Evolutionary conservation across 2,329 filamentous ascomycete species (phyloP).

Genomic region (Pochonia chlamydosporia): DNA sequence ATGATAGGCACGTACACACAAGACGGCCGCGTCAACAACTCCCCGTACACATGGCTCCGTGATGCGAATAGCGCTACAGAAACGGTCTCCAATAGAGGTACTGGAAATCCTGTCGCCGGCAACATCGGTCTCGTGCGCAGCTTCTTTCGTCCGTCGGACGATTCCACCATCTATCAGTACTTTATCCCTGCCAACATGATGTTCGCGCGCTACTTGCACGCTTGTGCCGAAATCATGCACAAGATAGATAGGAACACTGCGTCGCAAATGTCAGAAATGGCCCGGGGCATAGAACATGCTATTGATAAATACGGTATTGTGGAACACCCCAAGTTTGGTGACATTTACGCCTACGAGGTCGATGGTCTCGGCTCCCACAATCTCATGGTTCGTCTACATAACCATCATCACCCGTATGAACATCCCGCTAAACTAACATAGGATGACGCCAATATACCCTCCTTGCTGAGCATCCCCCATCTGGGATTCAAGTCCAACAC

Average conservation of each 20-base stretch:
- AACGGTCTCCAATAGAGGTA: constrained; percentile 69
- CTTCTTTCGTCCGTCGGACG: constrained; percentile 86
- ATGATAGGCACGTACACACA: constrained; percentile 66
- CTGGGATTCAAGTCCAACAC: constrained; percentile 53
- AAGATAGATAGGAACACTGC: constrained; percentile 45
- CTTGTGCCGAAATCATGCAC: constrained; percentile 40
- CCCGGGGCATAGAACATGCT: constrained; percentile 50
- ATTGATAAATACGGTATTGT: constrained; percentile 66
- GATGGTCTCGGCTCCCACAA: constrained; percentile 59
- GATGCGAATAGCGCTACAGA: constrained; percentile 70
- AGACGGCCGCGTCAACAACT: constrained; percentile 47
- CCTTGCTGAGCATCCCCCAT: constrained; percentile 55
- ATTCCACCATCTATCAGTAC: constrained; percentile 78
- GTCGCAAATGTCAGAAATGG: constrained; percentile 53
- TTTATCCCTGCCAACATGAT: constrained; percentile 89
- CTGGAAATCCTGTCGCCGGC: constrained; percentile 73
- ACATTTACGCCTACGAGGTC: constrained; percentile 64
- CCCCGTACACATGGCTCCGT: constrained; percentile 72
- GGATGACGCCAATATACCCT: constrained; percentile 60
- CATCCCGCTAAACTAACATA: constrained; percentile 10
- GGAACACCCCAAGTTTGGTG: constrained; percentile 52
- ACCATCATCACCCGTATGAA: not conserved
- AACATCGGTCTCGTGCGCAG: constrained; percentile 79
- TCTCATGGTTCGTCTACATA: constrained; percentile 41
- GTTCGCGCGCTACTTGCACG: constrained; percentile 59